Conservation (phyloP, 1,139 yeast species). For the Candida tetrigidarum region DNA sequence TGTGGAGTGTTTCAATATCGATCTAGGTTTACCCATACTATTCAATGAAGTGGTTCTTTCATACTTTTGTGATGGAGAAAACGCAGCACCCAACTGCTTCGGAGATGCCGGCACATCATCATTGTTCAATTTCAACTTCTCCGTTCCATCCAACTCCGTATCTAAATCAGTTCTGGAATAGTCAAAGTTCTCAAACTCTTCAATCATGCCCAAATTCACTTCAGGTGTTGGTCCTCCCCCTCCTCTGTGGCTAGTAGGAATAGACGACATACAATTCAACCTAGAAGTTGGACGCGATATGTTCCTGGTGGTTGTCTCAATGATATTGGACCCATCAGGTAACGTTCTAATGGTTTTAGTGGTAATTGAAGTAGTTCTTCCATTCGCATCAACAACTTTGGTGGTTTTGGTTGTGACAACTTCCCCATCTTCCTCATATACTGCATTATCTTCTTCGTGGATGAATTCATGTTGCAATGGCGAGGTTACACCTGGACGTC, state of each 20-base stretch:
- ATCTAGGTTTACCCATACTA: constrained; percentile 22
- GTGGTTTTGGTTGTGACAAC: constrained; percentile 48
- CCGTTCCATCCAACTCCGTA: constrained; percentile 13
- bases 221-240: constrained; percentile 22
- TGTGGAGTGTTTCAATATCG: constrained; percentile 38
- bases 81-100: constrained; percentile 16
- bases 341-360: constrained; percentile 45
- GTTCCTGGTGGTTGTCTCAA: constrained; percentile 50
- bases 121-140: constrained; percentile 15
- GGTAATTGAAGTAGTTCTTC: constrained; percentile 47
- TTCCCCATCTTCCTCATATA: constrained; percentile 26
- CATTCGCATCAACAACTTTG: constrained; percentile 45
- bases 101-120: background rate
- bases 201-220: constrained; percentile 42
- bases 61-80: constrained; percentile 8
- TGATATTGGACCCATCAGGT: constrained; percentile 50
- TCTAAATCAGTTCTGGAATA: constrained; percentile 42
- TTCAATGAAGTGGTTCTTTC: constrained; percentile 14
- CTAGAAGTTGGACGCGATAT: constrained; percentile 43
- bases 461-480: constrained; percentile 11
- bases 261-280: constrained; percentile 32
- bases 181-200: constrained; percentile 49
- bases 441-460: constrained; percentile 18
- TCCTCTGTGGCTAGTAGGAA: constrained; percentile 20
- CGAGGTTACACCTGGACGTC: constrained; percentile 3